Evolutionary conservation across 2,329 filamentous ascomycete genomes (phyloP).

Genomic region (Monosporascus ibericus): DNA sequence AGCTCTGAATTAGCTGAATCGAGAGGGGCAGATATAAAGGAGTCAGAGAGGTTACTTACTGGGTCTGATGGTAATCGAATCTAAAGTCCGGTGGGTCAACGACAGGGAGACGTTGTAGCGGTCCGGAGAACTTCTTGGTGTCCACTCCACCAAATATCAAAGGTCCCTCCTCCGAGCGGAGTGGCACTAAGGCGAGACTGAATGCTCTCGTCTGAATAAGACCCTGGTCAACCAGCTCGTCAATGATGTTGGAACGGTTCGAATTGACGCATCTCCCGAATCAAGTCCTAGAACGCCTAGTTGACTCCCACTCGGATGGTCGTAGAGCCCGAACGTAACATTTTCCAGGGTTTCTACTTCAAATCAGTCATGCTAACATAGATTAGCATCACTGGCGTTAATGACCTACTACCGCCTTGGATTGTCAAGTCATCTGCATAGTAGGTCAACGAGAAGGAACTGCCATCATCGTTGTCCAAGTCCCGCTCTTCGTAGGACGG

Average conservation of each 20-base stretch:
- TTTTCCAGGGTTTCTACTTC: slow-evolving; percentile 9
- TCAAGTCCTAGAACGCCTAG: slow-evolving; percentile 27
- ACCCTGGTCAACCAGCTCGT: slow-evolving; percentile 21
- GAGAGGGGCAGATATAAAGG: background rate
- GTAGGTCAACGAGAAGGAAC: background rate
- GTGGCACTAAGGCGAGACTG: slow-evolving; percentile 26
- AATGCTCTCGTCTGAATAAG: slow-evolving; percentile 23
- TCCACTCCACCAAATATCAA: slow-evolving; percentile 41
- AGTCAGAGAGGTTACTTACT: background rate
- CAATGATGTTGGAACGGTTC: slow-evolving; percentile 23
- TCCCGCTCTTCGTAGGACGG: background rate
- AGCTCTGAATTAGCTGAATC: background rate
- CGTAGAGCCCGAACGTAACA: slow-evolving; percentile 26
- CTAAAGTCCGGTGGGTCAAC: background rate
- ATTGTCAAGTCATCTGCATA: slow-evolving; percentile 1
- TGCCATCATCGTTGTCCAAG: slow-evolving; percentile 1
- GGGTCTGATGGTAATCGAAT: background rate
- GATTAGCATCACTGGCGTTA: too few relatives aligned
- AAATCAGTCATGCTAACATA: background rate
- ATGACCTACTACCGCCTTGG: background rate
- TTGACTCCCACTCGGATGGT: slow-evolving; percentile 17
- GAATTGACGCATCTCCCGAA: slow-evolving; percentile 23
- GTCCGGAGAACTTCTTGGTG: slow-evolving; percentile 37
- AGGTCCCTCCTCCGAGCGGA: slow-evolving; percentile 17
- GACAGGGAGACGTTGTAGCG: slow-evolving; percentile 14